Base-by-base conservation (phyloP, 2,329 filamentous ascomycete genomes). In the Fusarium tjaetaba region DNA sequence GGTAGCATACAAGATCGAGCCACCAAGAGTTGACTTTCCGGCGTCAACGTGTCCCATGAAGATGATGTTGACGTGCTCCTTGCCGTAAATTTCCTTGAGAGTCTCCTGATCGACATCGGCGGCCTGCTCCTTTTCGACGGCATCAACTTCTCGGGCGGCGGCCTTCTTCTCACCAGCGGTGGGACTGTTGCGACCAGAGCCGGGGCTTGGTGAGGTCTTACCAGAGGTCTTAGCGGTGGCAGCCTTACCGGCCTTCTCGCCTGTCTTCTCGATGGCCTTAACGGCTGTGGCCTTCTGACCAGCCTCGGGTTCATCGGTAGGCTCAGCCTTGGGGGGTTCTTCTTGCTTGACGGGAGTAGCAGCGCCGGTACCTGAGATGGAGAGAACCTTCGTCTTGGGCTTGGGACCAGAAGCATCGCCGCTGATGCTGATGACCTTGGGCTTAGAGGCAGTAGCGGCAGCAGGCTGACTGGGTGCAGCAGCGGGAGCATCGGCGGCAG, bases 41-140 rank as follows among this genome's bases (percentile, higher is more conserved):
- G 96, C 96, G 86, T 99, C 96, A 78, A 99, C 97, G 88, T 99
- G 96, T 58, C 96, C 96, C 80, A 98, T 93, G 85, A 98, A 98
- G 75, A 98, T 97, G 77, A 99, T 93, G 84, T 99, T 99, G 79
- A 99, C 86, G 77, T 92, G 90, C 81, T 92, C 95, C 84, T 98
- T 98, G 81, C 96, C 96, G 82, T 96, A 99, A 70, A 99, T 96
- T 82, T 98, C 96, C 82, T 95, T 94, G 69, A 99, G 86, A 0
- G 94, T 96, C 32, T 88, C 88, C 5, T 90, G 86, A 65, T 91
- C 89, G 24, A 94, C 92, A 81, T 94, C 92, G 28, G 92, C 92
- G 7, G 89, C 87, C 81, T 97, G 94, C 79, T 96, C 93, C 83
- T 95, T 93, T 70, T 93, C 89, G 65, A 99, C 93, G 41, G 93